Percentiles rank a stretch among this genome's conserved stretches.
These are phyloP conservation scores for Bruguiera parviflora DNA, from an alignment of 345 rosid species.

Conservation along the genomic window DNA sequence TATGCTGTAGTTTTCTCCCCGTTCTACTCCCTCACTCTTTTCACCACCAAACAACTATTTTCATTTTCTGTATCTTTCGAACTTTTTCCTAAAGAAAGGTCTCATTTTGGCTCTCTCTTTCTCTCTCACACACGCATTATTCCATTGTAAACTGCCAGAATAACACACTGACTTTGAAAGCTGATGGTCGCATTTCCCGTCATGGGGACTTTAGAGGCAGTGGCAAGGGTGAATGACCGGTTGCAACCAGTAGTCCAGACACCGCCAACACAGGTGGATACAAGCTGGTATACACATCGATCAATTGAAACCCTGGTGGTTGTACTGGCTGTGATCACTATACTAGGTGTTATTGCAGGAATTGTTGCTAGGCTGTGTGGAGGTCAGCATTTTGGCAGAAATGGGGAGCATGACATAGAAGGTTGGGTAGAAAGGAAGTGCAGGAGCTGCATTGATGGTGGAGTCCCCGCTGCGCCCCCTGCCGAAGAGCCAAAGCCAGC, in stretches of 20 bases:
- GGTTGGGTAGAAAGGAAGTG: conserved; percentile 88
- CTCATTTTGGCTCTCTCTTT: neutral
- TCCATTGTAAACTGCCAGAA: neutral
- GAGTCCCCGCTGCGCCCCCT: conserved; percentile 40
- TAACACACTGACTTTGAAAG: neutral
- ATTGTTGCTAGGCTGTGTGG: conserved; percentile 72
- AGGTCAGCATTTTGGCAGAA: conserved; percentile 57
- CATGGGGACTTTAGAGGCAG: conserved; percentile 25
- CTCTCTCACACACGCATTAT: neutral
- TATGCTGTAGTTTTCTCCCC: neutral
- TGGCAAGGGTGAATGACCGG: conserved; percentile 28
- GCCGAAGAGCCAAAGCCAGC: conserved; percentile 32
- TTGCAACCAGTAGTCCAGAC: conserved; percentile 28
- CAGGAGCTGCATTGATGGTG: conserved; percentile 81
- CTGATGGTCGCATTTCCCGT: neutral
- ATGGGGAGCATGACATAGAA: conserved; percentile 75
- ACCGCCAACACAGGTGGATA: conserved; percentile 25
- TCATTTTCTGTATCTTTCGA: neutral
- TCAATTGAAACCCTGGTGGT: conserved; percentile 76
- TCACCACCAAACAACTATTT: too few relatives aligned
- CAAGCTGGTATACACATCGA: conserved; percentile 35
- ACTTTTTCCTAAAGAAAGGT: neutral
- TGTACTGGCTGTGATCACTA: conserved; percentile 79
- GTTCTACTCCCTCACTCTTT: neutral
- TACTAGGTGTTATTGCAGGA: conserved; percentile 65